Percentiles rank a stretch among this genome's conserved stretches.
Conservation (phyloP, 306 rosid species). For the Pterocarpus santalinus region DNA sequence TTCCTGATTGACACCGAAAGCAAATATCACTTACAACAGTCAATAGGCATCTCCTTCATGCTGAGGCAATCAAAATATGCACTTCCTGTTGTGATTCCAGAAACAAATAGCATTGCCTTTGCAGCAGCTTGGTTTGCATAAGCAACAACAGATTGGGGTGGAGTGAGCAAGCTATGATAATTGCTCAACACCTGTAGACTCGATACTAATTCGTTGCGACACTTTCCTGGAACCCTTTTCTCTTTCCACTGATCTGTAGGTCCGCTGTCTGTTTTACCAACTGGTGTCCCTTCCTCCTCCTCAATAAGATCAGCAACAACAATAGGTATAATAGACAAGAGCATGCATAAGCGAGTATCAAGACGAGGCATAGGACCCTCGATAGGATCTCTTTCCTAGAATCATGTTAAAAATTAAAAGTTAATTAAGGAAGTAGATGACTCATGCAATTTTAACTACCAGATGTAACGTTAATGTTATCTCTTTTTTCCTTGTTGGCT, state of each 20-base stretch:
- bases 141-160: conserved; percentile 74
- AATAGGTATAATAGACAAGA: conserved; percentile 80
- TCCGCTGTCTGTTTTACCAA: conserved; percentile 58
- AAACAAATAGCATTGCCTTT: conserved; percentile 82
- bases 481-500: too few species aligned
- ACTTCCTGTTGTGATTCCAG: conserved; percentile 76
- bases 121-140: conserved; percentile 94
- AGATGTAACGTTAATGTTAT: too few species aligned
- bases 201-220: conserved; percentile 70
- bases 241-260: conserved; percentile 67
- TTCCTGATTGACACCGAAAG: conserved; percentile 34
- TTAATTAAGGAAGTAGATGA: background rate
- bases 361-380: conserved; percentile 97
- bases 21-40: conserved; percentile 72
- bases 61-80: conserved; percentile 78
- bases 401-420: background rate
- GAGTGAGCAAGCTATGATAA: conserved; percentile 82
- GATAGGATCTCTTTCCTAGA: conserved; percentile 94
- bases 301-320: conserved; percentile 84
- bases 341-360: conserved; percentile 92
- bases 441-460: too few species aligned
- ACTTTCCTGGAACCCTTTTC: conserved; percentile 64
- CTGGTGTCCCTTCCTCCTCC: conserved; percentile 69
- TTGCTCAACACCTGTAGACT: conserved; percentile 89
- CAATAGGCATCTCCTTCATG: conserved; percentile 77